Evolutionary conservation across 306 rosid species (phyloP), one percentile per base, ranked within the genome.

Genomic region (barrel medic (Medicago truncatula)): DNA sequence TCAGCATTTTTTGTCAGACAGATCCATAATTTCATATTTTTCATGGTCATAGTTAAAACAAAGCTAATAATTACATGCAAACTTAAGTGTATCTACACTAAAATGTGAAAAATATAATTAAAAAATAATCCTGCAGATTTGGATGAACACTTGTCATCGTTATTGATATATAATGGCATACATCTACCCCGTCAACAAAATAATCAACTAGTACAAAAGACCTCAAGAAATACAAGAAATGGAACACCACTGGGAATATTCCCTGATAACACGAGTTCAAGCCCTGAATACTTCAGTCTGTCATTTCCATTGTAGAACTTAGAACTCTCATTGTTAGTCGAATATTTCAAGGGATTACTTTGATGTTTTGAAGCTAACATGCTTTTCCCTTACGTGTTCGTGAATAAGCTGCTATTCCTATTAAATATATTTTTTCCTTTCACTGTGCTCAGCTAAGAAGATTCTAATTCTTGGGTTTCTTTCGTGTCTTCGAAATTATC

Each of bases 401-500:
- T 66, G 11, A 50, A 38, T 47, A 41, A 39, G 76, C 20, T 14
- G 77, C 77, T 77, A 79, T 66, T 65, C 61, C 60, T 76, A 60
- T 38, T 58, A 31, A 39, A 65, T 58, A 6, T 39, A 67, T 18
- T 10, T 74, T 14, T 71, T 70, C 66, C 75, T 17, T 60, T 75
- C 74, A 25, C 74, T 75, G 77, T 60, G 63, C 70, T 82, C 28
- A 23, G 41, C 78, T 73, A 56, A 31, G 78, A 72, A 73, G 75
- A 69, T 75, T 76, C 84, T 78, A 79, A 64, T 57, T 17, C 84
- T 82, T 81, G 47, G 85, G 76, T 77, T 89, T 92, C 85, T 46
- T 87, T 47, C 84, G 79, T 57, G 81, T 76, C 88, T 88, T 89
- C 39, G 39, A 68, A 77, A 90, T 77, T 5, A 50, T 82, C 78